Percentiles rank a stretch among this genome's conserved stretches.
These are phyloP conservation scores for Senecio squalidus DNA, from an alignment of 140 eudicot genomes.

Conservation along the genomic window DNA sequence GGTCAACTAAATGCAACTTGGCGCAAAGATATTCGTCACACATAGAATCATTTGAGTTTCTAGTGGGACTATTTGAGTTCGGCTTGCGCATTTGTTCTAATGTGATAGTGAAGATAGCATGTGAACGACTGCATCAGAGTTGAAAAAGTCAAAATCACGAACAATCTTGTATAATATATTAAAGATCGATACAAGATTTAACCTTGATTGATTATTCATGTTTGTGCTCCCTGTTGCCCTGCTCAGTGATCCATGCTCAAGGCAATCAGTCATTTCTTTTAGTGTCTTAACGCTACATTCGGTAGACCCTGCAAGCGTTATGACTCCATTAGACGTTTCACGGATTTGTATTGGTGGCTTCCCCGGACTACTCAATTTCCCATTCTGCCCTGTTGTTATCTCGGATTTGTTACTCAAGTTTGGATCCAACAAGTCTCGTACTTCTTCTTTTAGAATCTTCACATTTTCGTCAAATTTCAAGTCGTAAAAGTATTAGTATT, in stretches of 20 bases:
- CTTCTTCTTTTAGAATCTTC: constrained; percentile 98
- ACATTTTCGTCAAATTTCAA: constrained; percentile 13
- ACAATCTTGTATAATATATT: neutral
- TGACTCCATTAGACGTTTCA: constrained; percentile 89
- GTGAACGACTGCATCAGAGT: constrained; percentile 73
- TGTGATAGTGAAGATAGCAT: constrained; percentile 96
- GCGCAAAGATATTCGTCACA: constrained; percentile 93
- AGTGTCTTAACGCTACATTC: constrained; percentile 77
- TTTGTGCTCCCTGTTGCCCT: constrained; percentile 98
- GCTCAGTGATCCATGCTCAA: constrained; percentile 91
- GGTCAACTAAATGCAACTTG: constrained; percentile 96
- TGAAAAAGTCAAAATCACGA: neutral
- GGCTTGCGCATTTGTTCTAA: constrained; percentile 86
- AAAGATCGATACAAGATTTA: neutral
- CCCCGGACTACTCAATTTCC: constrained; percentile 64
- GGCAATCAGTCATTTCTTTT: constrained; percentile 89
- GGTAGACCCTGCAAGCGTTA: constrained; percentile 91
- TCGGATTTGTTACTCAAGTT: constrained; percentile 73
- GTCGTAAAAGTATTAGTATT: neutral
- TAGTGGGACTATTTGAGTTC: constrained; percentile 23
- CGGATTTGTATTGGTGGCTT: constrained; percentile 97
- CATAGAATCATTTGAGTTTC: constrained; percentile 50
- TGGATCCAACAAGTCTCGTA: constrained; percentile 84
- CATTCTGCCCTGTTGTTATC: constrained; percentile 49
- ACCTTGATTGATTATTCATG: constrained; percentile 99